Base-by-base conservation (phyloP, 2,329 filamentous ascomycete genomes). In the Myriosclerotinia curreyana region DNA sequence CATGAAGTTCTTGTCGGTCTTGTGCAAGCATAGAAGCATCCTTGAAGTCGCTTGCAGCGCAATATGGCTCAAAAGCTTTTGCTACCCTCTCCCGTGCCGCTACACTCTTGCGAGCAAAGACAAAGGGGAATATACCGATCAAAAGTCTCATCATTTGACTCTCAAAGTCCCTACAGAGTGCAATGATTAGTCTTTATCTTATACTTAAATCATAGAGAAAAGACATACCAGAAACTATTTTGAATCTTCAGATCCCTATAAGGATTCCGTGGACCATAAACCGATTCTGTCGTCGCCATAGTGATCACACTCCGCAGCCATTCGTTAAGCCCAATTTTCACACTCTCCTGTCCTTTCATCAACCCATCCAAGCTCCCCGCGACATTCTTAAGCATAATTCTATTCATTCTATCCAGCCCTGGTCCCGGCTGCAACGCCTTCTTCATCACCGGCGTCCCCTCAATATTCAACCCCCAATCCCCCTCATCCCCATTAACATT, bases 401-500 rank as follows among this genome's bases (percentile, higher is more conserved):
- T 53, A 36, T 54, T 62, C 50, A 62, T 62, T 8, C 20, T n/a
- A 46, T 62, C 50, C n/a, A 62, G 14, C 14, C 60, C 60, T 12
- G 38, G 15, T 25, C 60, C 60, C 7, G 60, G 60, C 17, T 6
- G 14, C 1, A 62, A n/a, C 20, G 50, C 40, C 14, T 0, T 25
- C 34, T 54, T 54, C 52, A 54, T 54, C 11, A 4, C 31, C 14
- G 31, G 58, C 8, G 46, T 48, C 14, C 31, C 58, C 9, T 61
- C 42, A 25, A 54, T 38, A 5, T 31, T 31, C 28, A 36, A 40
- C 3, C 55, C 49, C 31, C 73, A 20, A 44, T 56, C 11, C 4
- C 63, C 63, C 5, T 77, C 74, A 17, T 79, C 77, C n/a, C 76
- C 76, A 36, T 77, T 73, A 12, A 73, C 55, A 20, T 76, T 75